Evolutionary conservation across 176 grass and related monocot genomes (phyloP).

Genomic region (Pharus latifolius): DNA sequence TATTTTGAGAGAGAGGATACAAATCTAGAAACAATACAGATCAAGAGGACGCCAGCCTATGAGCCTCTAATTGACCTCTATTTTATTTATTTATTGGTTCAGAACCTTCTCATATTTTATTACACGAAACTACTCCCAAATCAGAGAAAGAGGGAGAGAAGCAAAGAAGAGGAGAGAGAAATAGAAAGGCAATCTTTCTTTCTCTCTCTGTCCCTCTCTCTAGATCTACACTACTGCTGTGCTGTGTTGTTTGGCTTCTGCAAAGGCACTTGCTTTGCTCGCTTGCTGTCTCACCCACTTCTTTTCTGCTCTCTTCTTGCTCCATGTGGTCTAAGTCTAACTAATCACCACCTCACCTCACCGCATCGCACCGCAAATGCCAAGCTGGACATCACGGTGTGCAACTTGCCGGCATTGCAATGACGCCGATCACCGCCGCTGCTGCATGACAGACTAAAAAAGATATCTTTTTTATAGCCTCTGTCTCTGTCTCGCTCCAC

Average conservation of each 20-base stretch:
- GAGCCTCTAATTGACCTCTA: constrained; percentile 48
- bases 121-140: too few species aligned
- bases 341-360: constrained; percentile 2
- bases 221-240: constrained; percentile 3
- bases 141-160: neutral
- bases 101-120: constrained; percentile 13
- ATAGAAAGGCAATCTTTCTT: neutral
- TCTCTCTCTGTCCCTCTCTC: constrained; percentile 1
- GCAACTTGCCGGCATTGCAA: constrained; percentile 33
- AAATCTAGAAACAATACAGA: too few species aligned
- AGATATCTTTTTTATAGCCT: too few species aligned
- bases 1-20: too few species aligned
- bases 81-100: constrained; percentile 33
- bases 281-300: constrained; percentile 6
- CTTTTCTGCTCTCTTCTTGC: constrained; percentile 20
- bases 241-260: constrained; percentile 7
- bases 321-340: constrained; percentile 23
- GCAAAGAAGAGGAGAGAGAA: neutral
- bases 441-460: constrained; percentile 12
- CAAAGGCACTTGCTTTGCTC: neutral
- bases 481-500: too few species aligned
- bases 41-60: too few species aligned
- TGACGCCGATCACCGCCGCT: constrained; percentile 24
- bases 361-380: constrained; percentile 15
- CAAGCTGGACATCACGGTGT: constrained; percentile 11